Conservation (phyloP, 805 yeast genomes). For the Lachancea quebecensis region DNA sequence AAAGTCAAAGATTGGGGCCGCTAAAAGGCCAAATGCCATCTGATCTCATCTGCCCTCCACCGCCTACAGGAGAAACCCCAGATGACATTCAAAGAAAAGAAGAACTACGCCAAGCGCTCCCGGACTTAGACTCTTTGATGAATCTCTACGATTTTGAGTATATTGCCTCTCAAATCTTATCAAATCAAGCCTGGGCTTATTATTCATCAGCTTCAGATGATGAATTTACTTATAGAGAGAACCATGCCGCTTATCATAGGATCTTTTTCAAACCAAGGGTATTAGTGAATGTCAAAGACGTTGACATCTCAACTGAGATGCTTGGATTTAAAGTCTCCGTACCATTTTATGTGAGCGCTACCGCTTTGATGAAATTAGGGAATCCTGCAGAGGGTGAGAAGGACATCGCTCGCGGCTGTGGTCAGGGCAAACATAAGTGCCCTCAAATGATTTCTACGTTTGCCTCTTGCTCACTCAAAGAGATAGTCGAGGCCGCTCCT, state of each 20-base stretch:
- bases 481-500: conserved; percentile 63
- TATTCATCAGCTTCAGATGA: conserved; percentile 91
- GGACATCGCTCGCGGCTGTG: conserved; percentile 79
- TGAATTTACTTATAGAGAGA: conserved; percentile 83
- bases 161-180: conserved; percentile 72
- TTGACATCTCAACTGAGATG: conserved; percentile 67
- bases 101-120: conserved; percentile 41
- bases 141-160: conserved; percentile 83
- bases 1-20: conserved; percentile 56
- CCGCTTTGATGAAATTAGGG: conserved; percentile 88
- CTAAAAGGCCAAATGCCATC: conserved; percentile 33
- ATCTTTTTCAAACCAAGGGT: conserved; percentile 82
- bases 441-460: conserved; percentile 87
- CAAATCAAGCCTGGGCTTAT: conserved; percentile 84
- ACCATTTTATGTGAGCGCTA: conserved; percentile 87
- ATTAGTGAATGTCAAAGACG: conserved; percentile 68
- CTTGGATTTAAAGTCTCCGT: conserved; percentile 62
- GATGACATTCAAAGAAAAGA: conserved; percentile 27
- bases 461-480: conserved; percentile 84
- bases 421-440: conserved; percentile 50
- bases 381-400: conserved; percentile 83
- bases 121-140: conserved; percentile 61
- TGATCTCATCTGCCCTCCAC: conserved; percentile 23
- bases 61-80: conserved; percentile 30
- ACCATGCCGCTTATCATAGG: conserved; percentile 83